Base-by-base conservation (phyloP, 2,329 filamentous ascomycete genomes). In the Tolypocladium pustulatum region DNA sequence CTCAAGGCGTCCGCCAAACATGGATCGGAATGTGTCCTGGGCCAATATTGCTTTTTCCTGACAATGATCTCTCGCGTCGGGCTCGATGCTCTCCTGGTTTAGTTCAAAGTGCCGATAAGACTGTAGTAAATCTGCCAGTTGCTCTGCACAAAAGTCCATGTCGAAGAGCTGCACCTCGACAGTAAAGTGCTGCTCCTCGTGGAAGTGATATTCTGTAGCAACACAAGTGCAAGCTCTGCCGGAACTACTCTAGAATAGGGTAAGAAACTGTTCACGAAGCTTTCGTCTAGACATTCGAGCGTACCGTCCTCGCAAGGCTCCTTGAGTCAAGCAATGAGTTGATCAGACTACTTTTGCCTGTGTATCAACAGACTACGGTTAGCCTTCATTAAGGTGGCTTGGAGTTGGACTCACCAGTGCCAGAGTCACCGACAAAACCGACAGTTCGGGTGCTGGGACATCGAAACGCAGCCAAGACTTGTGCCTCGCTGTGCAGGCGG, bases 271-370 rank as follows among this genome's bases (percentile, higher is more conserved):
- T 54, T 22, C 20, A n/a, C 20, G 43, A 20, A 25, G n/a, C 54
- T 10, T 9, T 32, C 3, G 10, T 10, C n/a, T n/a, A n/a, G 37
- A 30, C 30, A 41, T 40, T 25, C 6, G 27, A 20, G 20, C 20
- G n/a, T 67, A 80, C 77, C 2, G 75, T 68, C 61, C 74, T 69
- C 0, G 76, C 76, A 1, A 81, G 67, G 0, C 65, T 68, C 1
- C 62, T 55, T 0, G 55, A 67, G 55, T 81, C 77, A 4, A 81
- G 67, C 1, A 81, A 67, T 0, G 76, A 78, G 62, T 80, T 81
- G 20, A 81, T 67, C 3, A 80, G 64, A 59, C 78, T 80, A 59
- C 77, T 80, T 66, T 80, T 80, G 0, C 78, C 77, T 73, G 36
- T 40, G 20, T 20, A 36, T 36, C 27, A 61, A 56, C 8, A 32